Evolutionary conservation across 2,329 filamentous ascomycete species (phyloP), one percentile per base, ranked within the genome.

Genomic region (Raffaelea arxii): DNA sequence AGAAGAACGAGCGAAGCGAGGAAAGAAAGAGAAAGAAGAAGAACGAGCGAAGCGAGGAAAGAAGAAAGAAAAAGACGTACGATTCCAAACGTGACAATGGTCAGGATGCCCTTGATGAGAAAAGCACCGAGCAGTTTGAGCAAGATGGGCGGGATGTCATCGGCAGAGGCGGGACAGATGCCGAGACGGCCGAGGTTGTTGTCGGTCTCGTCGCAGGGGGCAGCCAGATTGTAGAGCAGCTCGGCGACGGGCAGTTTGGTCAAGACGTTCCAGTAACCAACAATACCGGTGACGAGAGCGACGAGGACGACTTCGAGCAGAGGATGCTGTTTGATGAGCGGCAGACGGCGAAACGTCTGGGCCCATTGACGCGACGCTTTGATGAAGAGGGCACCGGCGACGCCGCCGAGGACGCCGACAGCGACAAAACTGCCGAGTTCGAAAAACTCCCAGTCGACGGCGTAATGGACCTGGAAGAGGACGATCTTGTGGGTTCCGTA

Each of bases 401-500:
- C 80, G 41, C 92, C 92, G 21, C 92, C 92, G 27, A 96, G 67
- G 11, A 92, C 69, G 10, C 92, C 92, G 2, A 95, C 78, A n/a
- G 91, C 64, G 43, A 94, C 80, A 63, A 97, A 98, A 47, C 79
- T 80, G 32, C 77, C 72, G 43, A 98, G 75, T 63, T 98, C 92
- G 60, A 97, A 97, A 58, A 87, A 88, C 54, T 88, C 81, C 92
- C 92, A 98, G 60, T 97, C 91, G 1, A 82, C 77, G 11, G 86
- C 63, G 60, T 97, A 98, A 11, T 90, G 81, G 43, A 98, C 89
- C 62, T 97, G 82, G 62, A 98, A 98, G 58, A 97, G 76, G 55
- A 98, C 92, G 52, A 98, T 94, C 66, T 98, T 97, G 60, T 86
- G 82, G 0, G 90, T 97, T 25, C 91, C 91, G 57, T 97, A 98